Conservation (phyloP, 106 monocot species). For the Allium cepa region DNA sequence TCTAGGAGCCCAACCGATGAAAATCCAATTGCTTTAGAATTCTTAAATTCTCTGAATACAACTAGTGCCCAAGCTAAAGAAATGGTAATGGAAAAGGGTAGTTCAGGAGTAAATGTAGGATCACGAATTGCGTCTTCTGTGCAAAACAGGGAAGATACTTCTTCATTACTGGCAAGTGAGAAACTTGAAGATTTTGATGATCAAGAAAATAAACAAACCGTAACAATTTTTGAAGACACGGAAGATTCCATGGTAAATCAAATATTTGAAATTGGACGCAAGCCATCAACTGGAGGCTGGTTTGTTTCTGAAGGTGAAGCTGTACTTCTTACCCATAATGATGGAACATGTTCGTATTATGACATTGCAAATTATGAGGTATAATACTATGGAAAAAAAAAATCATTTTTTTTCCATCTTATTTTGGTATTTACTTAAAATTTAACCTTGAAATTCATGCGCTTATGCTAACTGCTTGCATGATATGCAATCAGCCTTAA, state of each 20-base stretch:
- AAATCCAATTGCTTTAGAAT: constrained; percentile 57
- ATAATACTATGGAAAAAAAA: neutral
- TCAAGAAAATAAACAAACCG: constrained; percentile 43
- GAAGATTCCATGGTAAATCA: constrained; percentile 35
- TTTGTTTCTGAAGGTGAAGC: constrained; percentile 99
- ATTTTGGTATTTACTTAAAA: too few relatives aligned
- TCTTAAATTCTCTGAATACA: constrained; percentile 47
- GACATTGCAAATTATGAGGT: constrained; percentile 90
- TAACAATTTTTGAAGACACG: constrained; percentile 27
- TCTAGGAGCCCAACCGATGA: constrained; percentile 49
- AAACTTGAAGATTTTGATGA: constrained; percentile 69
- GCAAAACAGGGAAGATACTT: constrained; percentile 14
- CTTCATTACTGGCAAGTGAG: constrained; percentile 32
- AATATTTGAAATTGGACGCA: constrained; percentile 57
- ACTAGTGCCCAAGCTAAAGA: constrained; percentile 7
- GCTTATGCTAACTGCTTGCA: too few relatives aligned
- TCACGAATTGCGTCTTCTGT: constrained; percentile 11
- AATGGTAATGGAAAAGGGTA: constrained; percentile 10
- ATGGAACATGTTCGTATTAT: constrained; percentile 86
- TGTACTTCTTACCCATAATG: constrained; percentile 80
- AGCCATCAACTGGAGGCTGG: constrained; percentile 86
- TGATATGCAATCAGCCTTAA: too few relatives aligned
- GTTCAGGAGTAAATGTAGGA: constrained; percentile 11
- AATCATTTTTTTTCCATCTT: neutral
- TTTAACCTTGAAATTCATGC: too few relatives aligned